Evolutionary conservation across 2,329 filamentous ascomycete species (phyloP), one percentile per base, ranked within the genome.

Genomic region (Thermoascus crustaceus): DNA sequence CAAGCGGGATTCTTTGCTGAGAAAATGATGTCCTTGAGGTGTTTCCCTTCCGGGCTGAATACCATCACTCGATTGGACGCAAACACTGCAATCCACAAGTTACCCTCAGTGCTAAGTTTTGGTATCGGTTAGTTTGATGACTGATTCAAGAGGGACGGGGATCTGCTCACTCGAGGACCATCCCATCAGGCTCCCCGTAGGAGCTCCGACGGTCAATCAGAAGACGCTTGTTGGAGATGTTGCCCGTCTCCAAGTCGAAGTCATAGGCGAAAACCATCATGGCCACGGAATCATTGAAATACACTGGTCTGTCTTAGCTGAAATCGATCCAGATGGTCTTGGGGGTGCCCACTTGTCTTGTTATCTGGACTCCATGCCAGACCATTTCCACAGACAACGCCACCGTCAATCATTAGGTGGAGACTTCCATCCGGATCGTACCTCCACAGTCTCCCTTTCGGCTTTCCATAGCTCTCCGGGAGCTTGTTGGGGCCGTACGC

Each of bases 51-150:
- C 0, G 58, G 52, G 16, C 43, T 47, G 38, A 57, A 62, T 6
- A 60, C 54, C 55, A 57, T 60, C 14, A 63, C 46, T 7, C 49
- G 44, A 35, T 53, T 49, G 1, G 53, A 54, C 8, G 48, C 54
- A 35, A 49, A 63, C 36, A 61, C 50, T 4, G 55, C 54, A 25
- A 60, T 58, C 57, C 57, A 61, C 5, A 63, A 49, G 34, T 61
- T 61, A 3, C 57, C 57, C 9, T 57, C 45, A 1, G 52, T 53
- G 25, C 54, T 60, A 26, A 13, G 5, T n/a, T n/a, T n/a, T n/a
- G n/a, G n/a, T n/a, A n/a, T n/a, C n/a, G n/a, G 9, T 22, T 3
- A 30, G 9, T 11, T 19, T 4, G 9, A 33, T 7, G 4, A 9
- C n/a, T 21, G 14, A 18, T 7, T 18, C 10, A 5, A 10, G 2